phyloP scores from a whole-genome alignment of 2,329 filamentous ascomycete species.

The Pyrenophora teres region DNA sequence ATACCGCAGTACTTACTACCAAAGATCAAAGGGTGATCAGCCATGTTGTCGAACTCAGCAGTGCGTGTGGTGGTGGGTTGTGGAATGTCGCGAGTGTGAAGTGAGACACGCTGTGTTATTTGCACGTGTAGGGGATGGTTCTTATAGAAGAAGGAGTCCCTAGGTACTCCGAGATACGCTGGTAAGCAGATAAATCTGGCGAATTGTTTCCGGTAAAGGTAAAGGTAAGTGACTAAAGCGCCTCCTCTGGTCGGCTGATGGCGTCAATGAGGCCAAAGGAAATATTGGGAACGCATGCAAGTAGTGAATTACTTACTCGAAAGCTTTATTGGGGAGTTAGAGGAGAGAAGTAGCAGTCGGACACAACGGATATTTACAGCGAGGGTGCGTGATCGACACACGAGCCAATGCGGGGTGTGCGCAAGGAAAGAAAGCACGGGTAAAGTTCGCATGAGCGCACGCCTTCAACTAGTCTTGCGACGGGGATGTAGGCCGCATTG shows the following conservation, averaged over 20 bases:
- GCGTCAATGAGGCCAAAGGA: background rate
- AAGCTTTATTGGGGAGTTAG: no score
- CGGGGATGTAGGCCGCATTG: no score
- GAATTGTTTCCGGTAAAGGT: constrained; percentile 6
- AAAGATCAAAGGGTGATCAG: constrained; percentile 17
- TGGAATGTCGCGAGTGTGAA: background rate
- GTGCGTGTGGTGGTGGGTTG: background rate
- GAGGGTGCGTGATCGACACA: background rate
- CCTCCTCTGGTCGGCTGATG: background rate
- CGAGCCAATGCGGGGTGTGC: no score
- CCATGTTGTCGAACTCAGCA: constrained; percentile 15
- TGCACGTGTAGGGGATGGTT: background rate
- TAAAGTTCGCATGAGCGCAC: no score
- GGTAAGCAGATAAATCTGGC: background rate
- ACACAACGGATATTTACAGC: background rate
- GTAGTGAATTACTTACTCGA: no score
- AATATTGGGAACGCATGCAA: background rate
- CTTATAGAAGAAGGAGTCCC: background rate
- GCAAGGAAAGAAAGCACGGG: no score
- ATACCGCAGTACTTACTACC: constrained; percentile 14
- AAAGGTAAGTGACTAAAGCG: constrained; percentile 2
- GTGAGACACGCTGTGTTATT: background rate
- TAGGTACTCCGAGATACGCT: background rate
- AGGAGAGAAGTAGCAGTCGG: no score
- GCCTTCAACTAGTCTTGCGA: no score